Percentiles rank a stretch among this genome's conserved stretches.
Evolutionary conservation across 352 stramenopile species (phyloP).

Genomic region (Pythium grandisporangium): DNA sequence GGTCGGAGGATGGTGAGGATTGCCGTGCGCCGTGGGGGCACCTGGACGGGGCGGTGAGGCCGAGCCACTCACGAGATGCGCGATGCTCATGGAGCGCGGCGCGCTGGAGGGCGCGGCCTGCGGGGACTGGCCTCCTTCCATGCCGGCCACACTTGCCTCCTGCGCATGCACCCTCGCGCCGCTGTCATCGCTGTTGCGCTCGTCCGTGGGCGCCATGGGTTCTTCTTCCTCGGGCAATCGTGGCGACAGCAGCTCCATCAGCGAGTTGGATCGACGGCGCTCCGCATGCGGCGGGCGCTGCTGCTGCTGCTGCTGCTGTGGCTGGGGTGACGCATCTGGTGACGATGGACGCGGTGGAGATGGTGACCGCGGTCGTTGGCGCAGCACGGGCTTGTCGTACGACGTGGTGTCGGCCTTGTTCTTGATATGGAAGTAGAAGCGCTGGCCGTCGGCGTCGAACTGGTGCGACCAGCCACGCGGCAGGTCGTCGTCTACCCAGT

Average conservation of each 20-base stretch:
- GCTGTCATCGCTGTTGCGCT: neutral
- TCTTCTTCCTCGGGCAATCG: conserved; percentile 2
- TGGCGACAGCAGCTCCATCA: conserved; percentile 66
- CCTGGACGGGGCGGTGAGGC: conserved; percentile 8
- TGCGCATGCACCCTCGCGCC: no score
- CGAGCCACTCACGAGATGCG: conserved; percentile 34
- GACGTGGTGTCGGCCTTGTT: conserved; percentile 60
- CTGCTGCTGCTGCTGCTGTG: conserved; percentile 3
- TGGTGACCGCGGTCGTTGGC: conserved; percentile 4
- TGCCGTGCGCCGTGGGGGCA: no score
- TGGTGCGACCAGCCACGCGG: conserved; percentile 73
- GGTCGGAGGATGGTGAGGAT: no score
- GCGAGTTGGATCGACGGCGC: conserved; percentile 43
- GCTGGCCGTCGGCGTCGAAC: conserved; percentile 47
- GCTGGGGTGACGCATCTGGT: conserved; percentile 3
- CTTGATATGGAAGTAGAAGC: conserved; percentile 71
- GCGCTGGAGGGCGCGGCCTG: neutral
- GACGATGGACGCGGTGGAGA: conserved; percentile 3
- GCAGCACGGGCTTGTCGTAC: conserved; percentile 65
- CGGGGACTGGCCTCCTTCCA: no score
- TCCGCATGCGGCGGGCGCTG: no score
- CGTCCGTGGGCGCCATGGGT: neutral
- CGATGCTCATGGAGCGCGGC: conserved; percentile 36
- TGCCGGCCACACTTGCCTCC: no score
- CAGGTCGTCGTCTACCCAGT: conserved; percentile 78